Percentiles rank a stretch among this genome's conserved stretches.
These are phyloP conservation scores for Peronosclerospora sorghi DNA, from an alignment of 352 stramenopile genomes.

Conservation along the genomic window DNA sequence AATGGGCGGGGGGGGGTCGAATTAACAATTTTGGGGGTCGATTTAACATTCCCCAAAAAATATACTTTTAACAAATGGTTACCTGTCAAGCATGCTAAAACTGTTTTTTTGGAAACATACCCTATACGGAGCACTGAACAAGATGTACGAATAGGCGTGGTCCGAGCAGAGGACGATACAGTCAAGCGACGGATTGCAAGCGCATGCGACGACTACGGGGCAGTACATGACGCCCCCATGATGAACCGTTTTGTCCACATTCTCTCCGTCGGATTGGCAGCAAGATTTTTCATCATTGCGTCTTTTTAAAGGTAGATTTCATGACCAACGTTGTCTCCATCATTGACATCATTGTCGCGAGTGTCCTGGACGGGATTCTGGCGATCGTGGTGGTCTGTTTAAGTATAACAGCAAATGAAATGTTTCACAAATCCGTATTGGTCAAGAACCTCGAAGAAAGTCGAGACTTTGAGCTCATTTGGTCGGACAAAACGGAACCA, in stretches of 20 bases:
- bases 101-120: too few species aligned
- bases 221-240: conserved; percentile 34
- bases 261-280: conserved; percentile 53
- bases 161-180: conserved; percentile 65
- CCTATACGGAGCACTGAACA: too few species aligned
- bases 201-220: conserved; percentile 42
- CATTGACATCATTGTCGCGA: conserved; percentile 94
- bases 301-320: conserved; percentile 39
- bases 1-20: too few species aligned
- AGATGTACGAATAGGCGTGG: conserved; percentile 52
- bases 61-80: too few species aligned
- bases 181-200: conserved; percentile 75
- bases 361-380: conserved; percentile 87
- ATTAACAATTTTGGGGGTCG: too few species aligned
- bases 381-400: conserved; percentile 88
- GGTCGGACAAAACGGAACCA: conserved; percentile 91
- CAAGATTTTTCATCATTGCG: conserved; percentile 49
- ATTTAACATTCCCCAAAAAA: too few species aligned
- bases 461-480: conserved; percentile 89
- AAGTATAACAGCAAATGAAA: conserved; percentile 84
- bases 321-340: conserved; percentile 80
- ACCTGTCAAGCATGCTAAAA: too few species aligned
- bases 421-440: conserved; percentile 85
- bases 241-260: conserved; percentile 69
- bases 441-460: conserved; percentile 92